Base-by-base conservation (phyloP, 768 basidiomycete genomes). In the Leccinellum albellum region DNA sequence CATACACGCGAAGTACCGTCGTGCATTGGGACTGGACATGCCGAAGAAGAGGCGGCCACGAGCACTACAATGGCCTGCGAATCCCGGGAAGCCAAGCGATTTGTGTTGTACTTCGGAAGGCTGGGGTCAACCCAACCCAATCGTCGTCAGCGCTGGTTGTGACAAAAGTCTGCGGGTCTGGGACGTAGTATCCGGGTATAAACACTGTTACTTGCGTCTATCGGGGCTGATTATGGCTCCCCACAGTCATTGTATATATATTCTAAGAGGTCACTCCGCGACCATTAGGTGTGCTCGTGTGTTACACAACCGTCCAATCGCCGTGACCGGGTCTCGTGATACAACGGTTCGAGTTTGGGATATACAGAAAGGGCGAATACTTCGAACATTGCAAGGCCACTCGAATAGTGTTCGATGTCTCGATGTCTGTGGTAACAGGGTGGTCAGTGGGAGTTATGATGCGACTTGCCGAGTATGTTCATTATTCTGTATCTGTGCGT, bases 371-470 rank as follows among this genome's bases (percentile, higher is more conserved):
- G 96, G 96, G 0, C 76, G 80, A 47, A 73, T 82, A 56, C 67
- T 91, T 32, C 78, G 82, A 17, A 76, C 86, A 7, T 77, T 99
- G 31, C 72, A 76, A 20, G 96, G 96, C 0, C 96, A 99, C 69
- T 73, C 76, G 26, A 77, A 82, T 42, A 92, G 89, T 63, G 95
- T 98, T 14, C 76, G 96, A 47, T 93, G 92, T 68, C 74, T 98
- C 29, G 96, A 98, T 70, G 86, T 94, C 12, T 87, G 83, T 62
- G 96, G 93, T 24, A 86, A 85, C 60, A 79, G 76, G 62, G 87
- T 88, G 13, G 94, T 94, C 35, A 94, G 91, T 63, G 96, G 94
- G 32, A 94, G 94, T 69, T 98, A 99, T 71, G 96, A 99, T 70
- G 78, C 81, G 46, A 94, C 87, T 17, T 90, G 88, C 64, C 80